These are phyloP conservation scores for Lichenothelia convexa DNA, from an alignment of 495 filamentous ascomycete species.

Conservation along the genomic window DNA sequence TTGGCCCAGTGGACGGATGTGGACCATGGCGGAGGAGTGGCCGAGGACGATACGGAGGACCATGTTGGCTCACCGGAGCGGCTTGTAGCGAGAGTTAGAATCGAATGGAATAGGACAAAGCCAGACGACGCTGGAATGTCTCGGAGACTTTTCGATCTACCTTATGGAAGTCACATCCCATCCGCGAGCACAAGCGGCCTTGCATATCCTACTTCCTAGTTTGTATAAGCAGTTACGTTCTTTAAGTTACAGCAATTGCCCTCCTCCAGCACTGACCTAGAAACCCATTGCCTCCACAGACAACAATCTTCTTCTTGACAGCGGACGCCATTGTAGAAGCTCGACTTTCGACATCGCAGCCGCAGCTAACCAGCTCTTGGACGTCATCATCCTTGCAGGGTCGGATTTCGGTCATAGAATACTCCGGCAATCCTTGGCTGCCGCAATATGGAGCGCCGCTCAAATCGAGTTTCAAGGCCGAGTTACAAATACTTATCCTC, in stretches of 20 bases:
- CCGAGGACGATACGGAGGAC: slow-evolving; percentile 56
- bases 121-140: background rate
- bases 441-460: too few relatives aligned
- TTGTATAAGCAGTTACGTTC: background rate
- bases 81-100: slow-evolving; percentile 23
- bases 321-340: slow-evolving; percentile 25
- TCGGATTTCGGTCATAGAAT: too few relatives aligned
- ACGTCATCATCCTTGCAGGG: too few relatives aligned
- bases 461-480: too few relatives aligned
- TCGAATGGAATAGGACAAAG: background rate
- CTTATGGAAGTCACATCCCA: slow-evolving; percentile 85
- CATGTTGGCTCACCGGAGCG: slow-evolving; percentile 80
- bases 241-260: background rate
- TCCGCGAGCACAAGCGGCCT: slow-evolving; percentile 57
- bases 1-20: slow-evolving; percentile 67
- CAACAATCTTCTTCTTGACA: slow-evolving; percentile 52
- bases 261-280: slow-evolving; percentile 31
- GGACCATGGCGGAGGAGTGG: slow-evolving; percentile 61
- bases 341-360: too few relatives aligned
- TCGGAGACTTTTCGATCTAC: slow-evolving; percentile 24
- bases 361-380: too few relatives aligned
- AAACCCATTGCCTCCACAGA: slow-evolving; percentile 92
- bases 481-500: too few relatives aligned
- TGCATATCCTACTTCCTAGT: slow-evolving; percentile 75
- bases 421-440: too few relatives aligned